Evolutionary conservation across 192 early-diverging fungal genomes (phyloP).

Genomic region (Glomus cerebriforme): DNA sequence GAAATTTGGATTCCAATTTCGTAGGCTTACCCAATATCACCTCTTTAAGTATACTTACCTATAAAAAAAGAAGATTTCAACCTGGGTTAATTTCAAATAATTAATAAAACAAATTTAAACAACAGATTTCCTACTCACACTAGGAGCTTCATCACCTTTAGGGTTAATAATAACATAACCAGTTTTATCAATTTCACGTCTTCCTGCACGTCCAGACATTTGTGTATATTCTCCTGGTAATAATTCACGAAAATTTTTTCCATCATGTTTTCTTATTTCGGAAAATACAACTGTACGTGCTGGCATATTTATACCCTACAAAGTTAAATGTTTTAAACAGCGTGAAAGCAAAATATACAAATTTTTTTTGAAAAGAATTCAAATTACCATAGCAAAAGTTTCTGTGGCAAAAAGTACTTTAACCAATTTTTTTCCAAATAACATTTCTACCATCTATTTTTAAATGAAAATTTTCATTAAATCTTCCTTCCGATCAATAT

Average conservation of each 20-base stretch:
- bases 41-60: slow-evolving; percentile 58
- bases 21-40: slow-evolving; percentile 90
- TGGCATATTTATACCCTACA: slow-evolving; percentile 94
- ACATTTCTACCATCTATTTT: slow-evolving; percentile 89
- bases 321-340: background rate
- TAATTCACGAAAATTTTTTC: slow-evolving; percentile 81
- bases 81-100: background rate
- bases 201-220: slow-evolving; percentile 97
- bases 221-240: slow-evolving; percentile 91
- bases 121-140: slow-evolving; percentile 30
- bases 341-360: background rate
- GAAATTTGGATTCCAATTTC: slow-evolving; percentile 93
- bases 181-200: slow-evolving; percentile 89
- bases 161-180: slow-evolving; percentile 91
- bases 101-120: background rate
- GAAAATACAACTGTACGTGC: slow-evolving; percentile 94
- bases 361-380: background rate
- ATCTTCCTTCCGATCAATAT: no score
- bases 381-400: slow-evolving; percentile 92
- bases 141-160: slow-evolving; percentile 17
- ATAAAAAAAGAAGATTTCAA: background rate
- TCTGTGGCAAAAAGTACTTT: slow-evolving; percentile 96
- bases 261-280: slow-evolving; percentile 89
- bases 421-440: slow-evolving; percentile 89
- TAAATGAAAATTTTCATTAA: background rate